phyloP scores from a whole-genome alignment of 805 yeast genomes.

The Sugiyamaella valdiviana region DNA sequence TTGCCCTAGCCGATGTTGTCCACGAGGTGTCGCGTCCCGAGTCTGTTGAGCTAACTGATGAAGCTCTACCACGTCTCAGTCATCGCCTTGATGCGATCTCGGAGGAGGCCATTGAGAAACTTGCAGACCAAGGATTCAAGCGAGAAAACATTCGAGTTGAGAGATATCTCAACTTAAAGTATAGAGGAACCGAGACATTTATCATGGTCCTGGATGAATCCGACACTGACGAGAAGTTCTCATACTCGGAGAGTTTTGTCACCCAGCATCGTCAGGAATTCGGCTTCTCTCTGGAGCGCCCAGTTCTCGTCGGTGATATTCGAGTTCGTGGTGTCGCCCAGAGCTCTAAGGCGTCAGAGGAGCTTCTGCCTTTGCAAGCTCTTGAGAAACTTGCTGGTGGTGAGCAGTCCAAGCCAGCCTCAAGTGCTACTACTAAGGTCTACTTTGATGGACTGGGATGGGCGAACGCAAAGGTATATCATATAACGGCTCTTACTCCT shows the following conservation, averaged over 20 bases:
- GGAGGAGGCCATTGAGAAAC: slow-evolving; percentile 37
- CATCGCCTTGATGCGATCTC: slow-evolving; percentile 43
- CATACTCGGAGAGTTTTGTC: slow-evolving; percentile 39
- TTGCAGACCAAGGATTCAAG: slow-evolving; percentile 49
- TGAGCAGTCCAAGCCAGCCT: background rate
- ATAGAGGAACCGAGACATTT: slow-evolving; percentile 85
- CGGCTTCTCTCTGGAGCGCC: slow-evolving; percentile 59
- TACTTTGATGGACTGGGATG: slow-evolving; percentile 49
- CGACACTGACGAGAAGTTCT: background rate
- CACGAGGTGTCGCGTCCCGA: slow-evolving; percentile 74
- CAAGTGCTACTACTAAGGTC: slow-evolving; percentile 33
- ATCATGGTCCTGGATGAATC: slow-evolving; percentile 48
- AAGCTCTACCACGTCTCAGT: slow-evolving; percentile 34
- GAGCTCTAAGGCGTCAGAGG: slow-evolving; percentile 32
- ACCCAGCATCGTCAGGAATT: slow-evolving; percentile 61
- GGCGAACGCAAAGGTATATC: slow-evolving; percentile 48
- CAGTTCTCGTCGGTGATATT: slow-evolving; percentile 62
- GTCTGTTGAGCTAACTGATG: slow-evolving; percentile 37
- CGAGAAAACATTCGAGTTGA: slow-evolving; percentile 47
- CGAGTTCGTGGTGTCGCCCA: slow-evolving; percentile 72
- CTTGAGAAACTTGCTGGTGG: slow-evolving; percentile 32
- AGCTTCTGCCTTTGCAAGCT: slow-evolving; percentile 32
- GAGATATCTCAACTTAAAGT: slow-evolving; percentile 68
- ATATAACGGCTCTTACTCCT: slow-evolving; percentile 44
- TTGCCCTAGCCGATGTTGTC: slow-evolving; percentile 79